Base-by-base conservation (phyloP, 2,329 filamentous ascomycete species). In the Fusarium goolgardi region DNA sequence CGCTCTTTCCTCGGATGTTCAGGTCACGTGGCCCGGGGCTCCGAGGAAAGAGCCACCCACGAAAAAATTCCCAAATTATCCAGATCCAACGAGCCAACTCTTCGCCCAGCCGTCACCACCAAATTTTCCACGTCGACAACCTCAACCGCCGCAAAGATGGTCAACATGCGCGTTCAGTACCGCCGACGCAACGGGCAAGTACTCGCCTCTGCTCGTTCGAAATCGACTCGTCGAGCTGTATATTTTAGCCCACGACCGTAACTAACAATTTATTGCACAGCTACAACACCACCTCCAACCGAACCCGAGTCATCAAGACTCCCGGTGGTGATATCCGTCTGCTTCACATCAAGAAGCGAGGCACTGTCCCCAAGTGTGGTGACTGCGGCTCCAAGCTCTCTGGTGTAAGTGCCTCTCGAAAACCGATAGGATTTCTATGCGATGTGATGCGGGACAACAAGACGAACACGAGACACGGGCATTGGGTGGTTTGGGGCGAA, bases 341-440 rank as follows among this genome's bases (percentile, higher is more conserved):
- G 81, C 92, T 98, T 78, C 95, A 99, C 91, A 94, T 97, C 88
- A 98, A 98, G 92, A 99, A 99, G 93, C 92, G 91, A 83, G 96
- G 94, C 78, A 97, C 94, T 82, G 92, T 94, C 73, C 96, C 96
- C 81, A 99, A 99, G 89, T 99, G 96, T 83, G 93, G 96, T 89
- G 96, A 99, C 89, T 99, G 96, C 81, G 96, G 96, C 81, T 90
- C 89, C 86, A 98, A 98, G 88, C 91, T 99, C 79, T 90, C 93
- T 81, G 96, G 96, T 84, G 94, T 99, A 93, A 91, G 94, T 96
- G 59, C 64, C 46, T 58, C 63, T 65, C 59, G 64, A 56, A 55
- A 45, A 43, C 59, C 63, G 57, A 69, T 40, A 18, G 47, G 31
- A 53, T 44, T 55, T 65, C 59, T 51, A 47, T 52, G 59, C 60